Evolutionary conservation across 2,329 filamentous ascomycete species (phyloP), one percentile per base, ranked within the genome.

Genomic region (Penicillium sp.): DNA sequence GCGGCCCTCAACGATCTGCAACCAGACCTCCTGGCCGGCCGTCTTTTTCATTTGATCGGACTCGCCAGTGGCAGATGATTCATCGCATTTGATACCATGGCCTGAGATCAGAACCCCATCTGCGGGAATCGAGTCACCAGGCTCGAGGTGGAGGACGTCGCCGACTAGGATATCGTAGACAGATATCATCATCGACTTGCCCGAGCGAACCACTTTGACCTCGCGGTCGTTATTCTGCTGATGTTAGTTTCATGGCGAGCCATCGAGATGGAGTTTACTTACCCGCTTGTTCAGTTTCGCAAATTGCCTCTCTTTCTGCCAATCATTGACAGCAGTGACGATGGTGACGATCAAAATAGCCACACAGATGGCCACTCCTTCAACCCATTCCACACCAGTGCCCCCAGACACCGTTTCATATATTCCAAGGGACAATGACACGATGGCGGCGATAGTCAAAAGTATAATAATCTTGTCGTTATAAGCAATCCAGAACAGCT

Each of bases 381-480:
- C 85, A 13, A 87, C 79, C 84, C 81, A 89, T 63, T 86, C 84
- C 13, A 84, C 80, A 2, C 43, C 75, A 48, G 54, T 75, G 61
- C 73, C 70, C 44, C 66, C 70, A 18, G 79, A 79, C 13, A 86
- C 76, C 0, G 83, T 82, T 65, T 88, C 81, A 61, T 90, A 90
- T 2, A 90, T 73, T 9, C 87, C 87, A 10, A 90, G 74, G 8
- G 83, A 84, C 7, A 90, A 71, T 0, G 86, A 90, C 10, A 90
- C 78, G 10, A 85, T 74, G 1, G 87, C 87, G 9, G 87, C 87
- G 31, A 83, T 77, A 0, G 85, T 87, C 53, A 90, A 73, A 5
- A 90, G 72, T 35, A 90, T 85, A 35, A 90, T 79, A 31, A 90
- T 84, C 57, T 87, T 87, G 69, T 90, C 87, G 59, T 89, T 87